Evolutionary conservation across 129 eudicot species (phyloP).

Genomic region (Lactuca saligna): DNA sequence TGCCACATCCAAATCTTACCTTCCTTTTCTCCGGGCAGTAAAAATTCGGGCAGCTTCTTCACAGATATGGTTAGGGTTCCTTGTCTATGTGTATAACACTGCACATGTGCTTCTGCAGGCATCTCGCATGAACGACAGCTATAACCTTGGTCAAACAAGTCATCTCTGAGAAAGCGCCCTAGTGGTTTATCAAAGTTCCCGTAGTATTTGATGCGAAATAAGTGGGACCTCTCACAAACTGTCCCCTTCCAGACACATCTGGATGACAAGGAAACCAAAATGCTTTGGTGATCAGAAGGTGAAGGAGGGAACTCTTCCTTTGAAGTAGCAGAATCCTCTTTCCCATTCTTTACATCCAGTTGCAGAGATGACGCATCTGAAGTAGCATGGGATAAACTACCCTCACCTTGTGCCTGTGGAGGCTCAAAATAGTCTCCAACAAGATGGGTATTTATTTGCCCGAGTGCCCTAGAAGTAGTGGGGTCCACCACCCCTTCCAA

Average conservation of each 20-base stretch:
- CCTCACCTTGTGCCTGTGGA: slow-evolving; percentile 20
- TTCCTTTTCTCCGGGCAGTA: slow-evolving; percentile 83
- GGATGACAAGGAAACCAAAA: slow-evolving; percentile 87
- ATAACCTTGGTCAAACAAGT: slow-evolving; percentile 84
- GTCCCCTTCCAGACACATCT: slow-evolving; percentile 99
- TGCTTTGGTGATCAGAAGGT: slow-evolving; percentile 92
- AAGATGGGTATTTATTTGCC: slow-evolving; percentile 6
- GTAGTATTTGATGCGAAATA: slow-evolving; percentile 90
- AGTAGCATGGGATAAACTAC: slow-evolving; percentile 10
- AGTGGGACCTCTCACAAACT: slow-evolving; percentile 94
- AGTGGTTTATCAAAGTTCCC: slow-evolving; percentile 91
- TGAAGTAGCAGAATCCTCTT: slow-evolving; percentile 40
- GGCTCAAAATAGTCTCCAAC: slow-evolving; percentile 33
- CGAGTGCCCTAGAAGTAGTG: slow-evolving; percentile 22
- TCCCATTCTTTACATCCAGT: slow-evolving; percentile 36
- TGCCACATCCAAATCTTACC: slow-evolving; percentile 99
- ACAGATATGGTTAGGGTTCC: slow-evolving; percentile 97
- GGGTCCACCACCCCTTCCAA: slow-evolving; percentile 30
- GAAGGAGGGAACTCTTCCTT: slow-evolving; percentile 94
- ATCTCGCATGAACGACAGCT: slow-evolving; percentile 80
- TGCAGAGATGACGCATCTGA: slow-evolving; percentile 33
- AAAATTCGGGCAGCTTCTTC: slow-evolving; percentile 79
- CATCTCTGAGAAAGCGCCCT: slow-evolving; percentile 88
- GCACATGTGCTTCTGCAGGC: slow-evolving; percentile 98
- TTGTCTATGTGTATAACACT: slow-evolving; percentile 95